phyloP scores from a whole-genome alignment of 192 early-diverging fungal species.

The Cetraspora pellucida region DNA sequence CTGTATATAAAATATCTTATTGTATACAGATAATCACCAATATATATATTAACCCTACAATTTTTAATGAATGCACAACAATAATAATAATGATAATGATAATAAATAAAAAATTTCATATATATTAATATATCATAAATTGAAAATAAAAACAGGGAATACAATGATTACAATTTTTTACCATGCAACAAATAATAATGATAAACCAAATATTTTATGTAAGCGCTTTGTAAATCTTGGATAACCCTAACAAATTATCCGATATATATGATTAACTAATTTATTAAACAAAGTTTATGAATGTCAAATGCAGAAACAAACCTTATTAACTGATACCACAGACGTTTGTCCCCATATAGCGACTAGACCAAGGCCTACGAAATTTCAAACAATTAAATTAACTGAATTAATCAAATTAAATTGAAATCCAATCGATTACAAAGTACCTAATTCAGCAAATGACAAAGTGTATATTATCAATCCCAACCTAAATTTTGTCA shows the following conservation, averaged over 20 bases:
- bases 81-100: no score
- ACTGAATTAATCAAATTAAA: no score
- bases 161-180: not conserved
- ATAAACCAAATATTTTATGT: conserved; percentile 11
- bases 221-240: conserved; percentile 23
- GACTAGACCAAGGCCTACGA: conserved; percentile 7
- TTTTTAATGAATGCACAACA: not conserved
- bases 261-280: no score
- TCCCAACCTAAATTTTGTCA: not conserved
- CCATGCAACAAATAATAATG: conserved; percentile 15
- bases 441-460: conserved; percentile 11
- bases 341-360: conserved; percentile 4
- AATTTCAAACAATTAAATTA: no score
- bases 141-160: not conserved
- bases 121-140: not conserved
- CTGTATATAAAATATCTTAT: no score
- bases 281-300: no score
- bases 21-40: not conserved
- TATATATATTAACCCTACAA: conserved; percentile 5
- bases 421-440: no score
- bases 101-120: no score
- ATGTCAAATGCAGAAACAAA: no score
- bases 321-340: conserved; percentile 22
- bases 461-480: conserved; percentile 12
- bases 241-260: not conserved